Base-by-base conservation (phyloP, 2,329 filamentous ascomycete species). In the Xylariales sp. region DNA sequence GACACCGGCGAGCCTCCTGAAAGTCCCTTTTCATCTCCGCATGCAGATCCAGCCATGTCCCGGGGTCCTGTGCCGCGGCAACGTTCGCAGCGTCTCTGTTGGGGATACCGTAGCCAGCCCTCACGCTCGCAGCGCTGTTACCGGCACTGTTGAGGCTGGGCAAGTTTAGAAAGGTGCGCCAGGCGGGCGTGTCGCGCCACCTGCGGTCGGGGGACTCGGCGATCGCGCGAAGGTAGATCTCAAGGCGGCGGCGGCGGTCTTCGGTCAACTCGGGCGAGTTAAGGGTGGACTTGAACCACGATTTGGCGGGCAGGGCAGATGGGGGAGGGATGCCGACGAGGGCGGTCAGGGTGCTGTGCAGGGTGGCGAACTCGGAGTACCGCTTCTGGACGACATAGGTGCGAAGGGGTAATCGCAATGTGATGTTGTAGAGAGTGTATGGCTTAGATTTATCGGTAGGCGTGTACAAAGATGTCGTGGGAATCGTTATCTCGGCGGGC, bases 401-500 rank as follows among this genome's bases (percentile, higher is more conserved):
- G 55, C 91, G 89, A 14, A 95, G 86, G 0, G 93, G 92, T 1
- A 94, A 89, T 58, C 91, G 89, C 67, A 96, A 84, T 28, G 89
- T 90, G 79, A 94, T 90, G 78, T 93, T 92, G 83, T 94, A 95
- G 71, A 91, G 86, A 0, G 92, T 94, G 79, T 89, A 93, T 0
- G 90, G 85, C 75, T 93, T 93, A 70, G 85, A 83, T 70, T 84
- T 83, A 66, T 85, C 81, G 61, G 82, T 67, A 3, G 81, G 78
- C 0, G 79, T 78, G 60, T 85, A 83, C 65, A 87, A 80, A 70
- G 87, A 89, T 56, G 89, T 90, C n/a, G 87, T 87, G 10, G 89
- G 89, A 72, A 91, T 91, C 68, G 87, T 87, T 76, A 91, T 89
- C 77, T 91, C 89, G 76, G 87, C 84, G 46, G 89, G 87, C 60